Evolutionary conservation across 345 rosid species (phyloP).

Genomic region (Firmiana major): DNA sequence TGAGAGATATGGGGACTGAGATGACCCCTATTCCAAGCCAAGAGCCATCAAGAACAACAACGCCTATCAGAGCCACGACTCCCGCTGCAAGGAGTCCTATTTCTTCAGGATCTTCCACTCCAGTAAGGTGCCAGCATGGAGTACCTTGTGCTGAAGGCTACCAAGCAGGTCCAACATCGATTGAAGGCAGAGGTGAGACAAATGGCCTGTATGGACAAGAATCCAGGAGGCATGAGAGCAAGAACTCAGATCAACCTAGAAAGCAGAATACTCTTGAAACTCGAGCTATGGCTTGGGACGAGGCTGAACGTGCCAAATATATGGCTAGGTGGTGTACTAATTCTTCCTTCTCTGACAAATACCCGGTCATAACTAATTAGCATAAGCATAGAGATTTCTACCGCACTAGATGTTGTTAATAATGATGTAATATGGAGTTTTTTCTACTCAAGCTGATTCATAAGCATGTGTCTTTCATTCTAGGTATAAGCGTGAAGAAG

Average conservation of each 20-base stretch:
- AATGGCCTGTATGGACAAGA: background rate
- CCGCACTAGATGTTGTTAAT: background rate
- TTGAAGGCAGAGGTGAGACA: conserved; percentile 26
- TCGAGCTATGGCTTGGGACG: conserved; percentile 87
- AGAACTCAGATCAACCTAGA: conserved; percentile 27
- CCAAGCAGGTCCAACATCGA: conserved; percentile 15
- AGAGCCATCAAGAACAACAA: conserved; percentile 88
- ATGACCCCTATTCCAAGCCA: conserved; percentile 92
- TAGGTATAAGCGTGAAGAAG: conserved; percentile 91
- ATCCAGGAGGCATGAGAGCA: conserved; percentile 17
- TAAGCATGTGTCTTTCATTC: background rate
- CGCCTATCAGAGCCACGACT: conserved; percentile 76
- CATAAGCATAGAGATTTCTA: background rate
- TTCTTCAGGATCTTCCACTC: conserved; percentile 73
- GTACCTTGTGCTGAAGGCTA: conserved; percentile 23
- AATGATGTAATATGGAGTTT: background rate
- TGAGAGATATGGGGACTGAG: conserved; percentile 97
- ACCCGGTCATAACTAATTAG: background rate
- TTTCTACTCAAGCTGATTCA: conserved; percentile 10
- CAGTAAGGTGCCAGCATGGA: conserved; percentile 47
- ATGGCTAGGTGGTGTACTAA: conserved; percentile 64
- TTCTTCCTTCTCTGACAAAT: conserved; percentile 1
- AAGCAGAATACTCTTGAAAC: conserved; percentile 56
- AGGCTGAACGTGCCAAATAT: conserved; percentile 86
- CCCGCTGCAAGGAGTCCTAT: conserved; percentile 74